Conservation (phyloP, 176 grass and related monocot species). For the Carex pumila region DNA sequence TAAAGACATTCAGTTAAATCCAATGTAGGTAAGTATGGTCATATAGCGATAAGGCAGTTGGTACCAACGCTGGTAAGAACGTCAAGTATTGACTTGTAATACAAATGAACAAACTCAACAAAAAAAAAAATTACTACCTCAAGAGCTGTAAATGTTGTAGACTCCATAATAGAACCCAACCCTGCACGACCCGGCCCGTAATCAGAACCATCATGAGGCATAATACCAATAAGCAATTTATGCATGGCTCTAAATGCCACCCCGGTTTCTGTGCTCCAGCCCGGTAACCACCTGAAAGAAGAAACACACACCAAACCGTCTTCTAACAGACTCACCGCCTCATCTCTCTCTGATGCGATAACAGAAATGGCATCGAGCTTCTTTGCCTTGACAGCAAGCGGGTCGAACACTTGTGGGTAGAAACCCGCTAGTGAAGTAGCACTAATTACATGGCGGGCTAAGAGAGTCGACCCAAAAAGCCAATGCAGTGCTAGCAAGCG, state of each 20-base stretch:
- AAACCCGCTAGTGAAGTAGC: conserved; percentile 23
- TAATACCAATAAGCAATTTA: conserved; percentile 40
- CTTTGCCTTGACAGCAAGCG: conserved; percentile 76
- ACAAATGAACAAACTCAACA: background rate
- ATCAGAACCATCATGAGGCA: conserved; percentile 44
- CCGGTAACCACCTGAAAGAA: conserved; percentile 60
- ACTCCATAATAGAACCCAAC: conserved; percentile 44
- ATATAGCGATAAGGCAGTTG: background rate
- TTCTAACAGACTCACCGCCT: conserved; percentile 35
- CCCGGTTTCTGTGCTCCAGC: conserved; percentile 70
- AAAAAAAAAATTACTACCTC: conserved; percentile 41
- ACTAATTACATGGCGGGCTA: conserved; percentile 29
- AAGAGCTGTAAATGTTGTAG: conserved; percentile 65
- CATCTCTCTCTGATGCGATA: conserved; percentile 23
- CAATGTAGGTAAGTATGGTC: background rate
- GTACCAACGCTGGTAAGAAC: background rate
- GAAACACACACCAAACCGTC: conserved; percentile 68
- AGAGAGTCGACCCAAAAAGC: conserved; percentile 55
- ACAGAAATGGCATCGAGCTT: conserved; percentile 65
- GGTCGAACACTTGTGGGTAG: conserved; percentile 65
- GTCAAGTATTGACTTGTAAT: background rate
- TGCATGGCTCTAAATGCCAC: conserved; percentile 76
- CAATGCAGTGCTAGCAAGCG: conserved; percentile 79
- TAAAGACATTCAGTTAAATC: background rate
- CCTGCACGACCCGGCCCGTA: background rate